Evolutionary conservation across 2,329 filamentous ascomycete species (phyloP), one percentile per base, ranked within the genome.

Genomic region (Pseudocercospora pini-densiflorae): DNA sequence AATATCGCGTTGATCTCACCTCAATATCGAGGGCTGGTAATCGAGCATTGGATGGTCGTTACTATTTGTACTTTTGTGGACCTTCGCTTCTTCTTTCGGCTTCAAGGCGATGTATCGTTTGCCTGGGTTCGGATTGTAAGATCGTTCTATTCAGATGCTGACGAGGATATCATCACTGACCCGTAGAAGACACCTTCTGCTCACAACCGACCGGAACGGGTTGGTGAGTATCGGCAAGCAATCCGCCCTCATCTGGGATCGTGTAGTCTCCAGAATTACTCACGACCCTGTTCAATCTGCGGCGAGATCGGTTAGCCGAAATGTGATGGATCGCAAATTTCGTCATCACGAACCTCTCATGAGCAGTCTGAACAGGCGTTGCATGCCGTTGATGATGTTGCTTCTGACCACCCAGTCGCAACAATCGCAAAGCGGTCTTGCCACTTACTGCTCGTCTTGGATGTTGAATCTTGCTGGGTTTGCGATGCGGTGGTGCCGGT

Each of bases 171-270:
- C 36, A 53, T 12, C 12, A 68, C 74, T 54, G 61, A 78, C 77
- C 77, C 49, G 68, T 75, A 10, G 73, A 75, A 1, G 77, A 77
- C 1, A 77, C 65, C 59, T 77, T 79, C 54, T 77, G 76, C 53
- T 78, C 71, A 7, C 77, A 74, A 9, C 67, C 70, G 2, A 68
- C 63, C 7, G 74, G 71, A 16, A 76, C 65, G 31, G 59, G 64
- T 29, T 59, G 54, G 60, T 64, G 19, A 54, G 62, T 59, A 47
- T 69, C 64, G 19, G 67, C 58, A 16, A 77, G 70, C 57, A 76
- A 62, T 5, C 73, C 74, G 40, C 74, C 74, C 61, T 76, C 74
- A 51, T 77, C 75, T 31, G 67, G 67, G 19, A 58, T 58, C 12
- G 29, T 14, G 24, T 43, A 24, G 21, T 58, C 55, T 19, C 55